Percentiles rank a stretch among this genome's conserved stretches.
These are phyloP conservation scores for Bolboschoenus planiculmis DNA, from an alignment of 176 grass and related monocot genomes.

Conservation along the genomic window DNA sequence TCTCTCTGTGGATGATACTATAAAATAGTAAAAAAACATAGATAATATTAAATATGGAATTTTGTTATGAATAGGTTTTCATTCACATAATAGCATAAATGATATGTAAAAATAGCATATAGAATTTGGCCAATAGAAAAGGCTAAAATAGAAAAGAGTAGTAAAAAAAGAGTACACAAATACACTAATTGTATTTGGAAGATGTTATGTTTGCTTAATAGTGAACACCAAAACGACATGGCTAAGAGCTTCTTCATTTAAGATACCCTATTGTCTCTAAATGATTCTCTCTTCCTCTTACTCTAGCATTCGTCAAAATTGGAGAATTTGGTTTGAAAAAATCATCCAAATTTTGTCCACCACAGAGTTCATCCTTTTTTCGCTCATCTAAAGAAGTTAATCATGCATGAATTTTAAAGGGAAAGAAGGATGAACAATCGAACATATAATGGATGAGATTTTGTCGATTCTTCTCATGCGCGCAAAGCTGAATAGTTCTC, in stretches of 20 bases:
- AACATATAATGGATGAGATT: too few relatives aligned
- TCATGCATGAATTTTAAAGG: too few relatives aligned
- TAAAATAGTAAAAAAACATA: background rate
- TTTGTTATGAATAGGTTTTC: background rate
- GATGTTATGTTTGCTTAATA: background rate
- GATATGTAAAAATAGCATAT: constrained; percentile 14
- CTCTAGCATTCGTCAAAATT: background rate
- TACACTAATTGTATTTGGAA: background rate
- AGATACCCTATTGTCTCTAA: background rate
- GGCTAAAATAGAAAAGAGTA: background rate
- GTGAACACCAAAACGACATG: background rate
- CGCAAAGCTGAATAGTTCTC: background rate
- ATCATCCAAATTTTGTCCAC: too few relatives aligned
- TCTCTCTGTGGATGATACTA: background rate
- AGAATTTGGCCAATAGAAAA: background rate
- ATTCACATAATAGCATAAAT: background rate
- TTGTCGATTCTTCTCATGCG: too few relatives aligned
- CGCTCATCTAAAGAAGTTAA: too few relatives aligned
- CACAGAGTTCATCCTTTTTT: too few relatives aligned
- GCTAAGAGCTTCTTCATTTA: background rate
- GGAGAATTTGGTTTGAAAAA: too few relatives aligned
- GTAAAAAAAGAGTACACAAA: background rate
- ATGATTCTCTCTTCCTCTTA: background rate
- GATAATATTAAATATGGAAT: background rate
- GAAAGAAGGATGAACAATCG: too few relatives aligned